These are phyloP conservation scores for Anastatica hierochuntica DNA, from an alignment of 345 rosid species.

Conservation along the genomic window DNA sequence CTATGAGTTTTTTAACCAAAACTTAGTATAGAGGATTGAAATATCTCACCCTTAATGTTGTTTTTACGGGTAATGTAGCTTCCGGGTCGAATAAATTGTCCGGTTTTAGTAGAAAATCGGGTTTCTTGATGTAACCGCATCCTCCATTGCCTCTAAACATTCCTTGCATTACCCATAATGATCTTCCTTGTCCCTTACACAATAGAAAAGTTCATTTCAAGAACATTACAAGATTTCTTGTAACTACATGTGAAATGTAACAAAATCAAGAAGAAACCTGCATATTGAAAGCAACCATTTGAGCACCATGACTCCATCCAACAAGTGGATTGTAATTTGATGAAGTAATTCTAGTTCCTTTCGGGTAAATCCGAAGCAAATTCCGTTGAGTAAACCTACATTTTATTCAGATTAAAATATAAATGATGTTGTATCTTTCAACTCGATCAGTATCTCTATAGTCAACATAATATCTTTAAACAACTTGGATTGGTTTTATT, in stretches of 20 bases:
- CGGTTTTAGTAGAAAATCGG: slow-evolving; percentile 47
- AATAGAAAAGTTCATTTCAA: too few relatives aligned
- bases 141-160: slow-evolving; percentile 92
- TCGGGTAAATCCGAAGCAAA: slow-evolving; percentile 77
- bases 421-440: too few relatives aligned
- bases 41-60: slow-evolving; percentile 56
- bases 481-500: neutral
- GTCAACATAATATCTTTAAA: slow-evolving; percentile 7
- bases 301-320: slow-evolving; percentile 97
- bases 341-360: slow-evolving; percentile 76
- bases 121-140: slow-evolving; percentile 84
- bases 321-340: slow-evolving; percentile 83
- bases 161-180: slow-evolving; percentile 88
- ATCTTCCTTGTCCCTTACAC: slow-evolving; percentile 74
- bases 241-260: neutral
- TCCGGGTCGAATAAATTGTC: slow-evolving; percentile 48
- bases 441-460: too few relatives aligned
- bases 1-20: neutral
- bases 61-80: slow-evolving; percentile 39
- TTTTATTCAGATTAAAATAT: too few relatives aligned
- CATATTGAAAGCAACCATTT: slow-evolving; percentile 99
- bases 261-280: slow-evolving; percentile 37
- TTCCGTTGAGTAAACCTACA: slow-evolving; percentile 79
- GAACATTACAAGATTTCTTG: neutral
- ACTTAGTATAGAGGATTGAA: neutral